Percentiles rank a stretch among this genome's conserved stretches.
Conservation (phyloP, 1,139 yeast species). For the Pichia sp. region DNA sequence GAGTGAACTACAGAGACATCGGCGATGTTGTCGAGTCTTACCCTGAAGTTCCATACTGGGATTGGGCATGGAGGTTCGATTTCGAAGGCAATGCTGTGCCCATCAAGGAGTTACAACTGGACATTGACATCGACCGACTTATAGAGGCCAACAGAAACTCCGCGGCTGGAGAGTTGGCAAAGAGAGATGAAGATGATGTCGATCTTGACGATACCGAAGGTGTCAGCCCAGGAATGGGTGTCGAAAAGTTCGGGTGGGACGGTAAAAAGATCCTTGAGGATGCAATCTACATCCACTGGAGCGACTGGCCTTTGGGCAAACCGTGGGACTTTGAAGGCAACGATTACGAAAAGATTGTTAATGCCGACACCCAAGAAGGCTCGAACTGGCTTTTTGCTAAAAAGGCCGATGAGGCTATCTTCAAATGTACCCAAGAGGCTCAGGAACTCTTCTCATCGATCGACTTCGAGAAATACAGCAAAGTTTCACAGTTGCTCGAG, state of each 20-base stretch:
- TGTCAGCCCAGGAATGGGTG: conserved; percentile 14
- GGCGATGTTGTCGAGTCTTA: conserved; percentile 15
- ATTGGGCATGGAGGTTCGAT: conserved; percentile 25
- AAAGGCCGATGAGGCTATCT: conserved; percentile 13
- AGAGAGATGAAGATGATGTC: background rate
- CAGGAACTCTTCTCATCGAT: background rate
- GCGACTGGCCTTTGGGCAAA: conserved; percentile 34
- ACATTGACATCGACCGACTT: conserved; percentile 2
- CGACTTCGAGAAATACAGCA: conserved; percentile 1
- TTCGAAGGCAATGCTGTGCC: conserved; percentile 4
- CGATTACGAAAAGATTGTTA: background rate
- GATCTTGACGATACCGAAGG: conserved; percentile 1
- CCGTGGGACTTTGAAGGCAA: conserved; percentile 30
- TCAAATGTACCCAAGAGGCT: conserved; percentile 1
- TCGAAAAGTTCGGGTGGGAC: conserved; percentile 28
- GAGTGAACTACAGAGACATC: conserved; percentile 9
- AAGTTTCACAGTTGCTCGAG: conserved; percentile 6
- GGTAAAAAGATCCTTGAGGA: conserved; percentile 30
- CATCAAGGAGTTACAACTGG: conserved; percentile 5
- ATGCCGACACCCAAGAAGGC: background rate
- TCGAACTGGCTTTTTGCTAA: conserved; percentile 11
- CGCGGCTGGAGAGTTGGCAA: background rate
- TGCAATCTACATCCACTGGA: conserved; percentile 32
- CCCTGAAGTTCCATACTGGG: conserved; percentile 28
- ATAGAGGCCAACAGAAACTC: conserved; percentile 1